Base-by-base conservation (phyloP, 2,329 filamentous ascomycete genomes). In the Emmonsiellopsis sp. region DNA sequence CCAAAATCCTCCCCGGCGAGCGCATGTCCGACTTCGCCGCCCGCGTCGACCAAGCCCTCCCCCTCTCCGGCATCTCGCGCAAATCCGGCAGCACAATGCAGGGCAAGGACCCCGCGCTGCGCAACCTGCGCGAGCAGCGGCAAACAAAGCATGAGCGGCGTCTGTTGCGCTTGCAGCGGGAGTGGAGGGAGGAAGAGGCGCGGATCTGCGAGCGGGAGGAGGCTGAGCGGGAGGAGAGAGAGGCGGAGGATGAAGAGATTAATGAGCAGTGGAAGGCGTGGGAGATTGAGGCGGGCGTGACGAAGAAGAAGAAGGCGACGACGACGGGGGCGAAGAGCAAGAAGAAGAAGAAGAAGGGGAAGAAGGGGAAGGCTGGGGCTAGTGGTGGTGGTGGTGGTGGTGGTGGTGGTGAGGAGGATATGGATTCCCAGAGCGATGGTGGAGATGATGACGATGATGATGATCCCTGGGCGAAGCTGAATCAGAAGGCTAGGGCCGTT, bases 131-230 rank as follows among this genome's bases (percentile, higher is more conserved):
- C 61, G 57, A 88, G 65, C 78, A 84, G 14, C 79, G 81, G 57
- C 78, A 82, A 50, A 96, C 91, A 5, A 86, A 85, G 68, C 93
- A 91, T 63, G 91, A 96, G 72, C 86, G 83, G 66, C 85, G 86
- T 59, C 85, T 96, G 55, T 76, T 78, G 49, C 76, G 76, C 49
- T 69, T 84, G 65, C 80, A 84, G 58, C 68, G 70, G 7, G 74
- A 78, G 21, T 84, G 82, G 81, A 74, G 79, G 34, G 71, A 77
- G 56, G 75, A 77, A 46, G 78, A 81, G 34, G 72, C 65, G 17
- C 66, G 69, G 53, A 70, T 77, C 76, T 83, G 84, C 61, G 87
- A 87, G 63, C 78, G 88, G 58, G 88, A 91, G 66, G 84, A 86
- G 44, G 87, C 92, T 60, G 90, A 87, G 79, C 75, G 79, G 51